A percentile compares a stretch with the other conserved stretches of the same genome.
Conservation (phyloP, 208 protist genomes). For the Baffinella frigidus region DNA sequence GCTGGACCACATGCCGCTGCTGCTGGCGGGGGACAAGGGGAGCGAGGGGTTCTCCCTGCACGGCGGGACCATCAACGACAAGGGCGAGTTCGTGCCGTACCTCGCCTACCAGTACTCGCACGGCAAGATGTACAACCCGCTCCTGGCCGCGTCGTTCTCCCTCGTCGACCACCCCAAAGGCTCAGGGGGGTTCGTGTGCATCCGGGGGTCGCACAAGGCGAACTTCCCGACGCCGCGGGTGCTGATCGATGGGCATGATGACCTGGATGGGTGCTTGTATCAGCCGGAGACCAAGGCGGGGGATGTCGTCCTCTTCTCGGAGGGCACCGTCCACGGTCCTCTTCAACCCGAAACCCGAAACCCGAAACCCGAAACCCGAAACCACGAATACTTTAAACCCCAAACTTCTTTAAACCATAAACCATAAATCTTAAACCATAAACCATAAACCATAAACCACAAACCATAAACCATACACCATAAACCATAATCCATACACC, state of each 20-base stretch:
- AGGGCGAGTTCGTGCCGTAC: slow-evolving; percentile 9
- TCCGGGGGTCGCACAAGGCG: slow-evolving; percentile 22
- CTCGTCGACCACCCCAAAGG: not conserved
- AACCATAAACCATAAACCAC: no score
- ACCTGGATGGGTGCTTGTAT: not conserved
- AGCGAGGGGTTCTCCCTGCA: slow-evolving; percentile 10
- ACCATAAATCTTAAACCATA: no score
- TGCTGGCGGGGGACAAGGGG: slow-evolving; percentile 20
- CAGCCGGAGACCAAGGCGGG: slow-evolving; percentile 15
- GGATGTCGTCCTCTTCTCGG: slow-evolving; percentile 65
- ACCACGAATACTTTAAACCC: no score
- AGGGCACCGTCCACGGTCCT: slow-evolving; percentile 68
- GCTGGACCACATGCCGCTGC: slow-evolving; percentile 63
- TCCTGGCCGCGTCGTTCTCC: not conserved
- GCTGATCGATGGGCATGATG: not conserved
- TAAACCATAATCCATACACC: no score
- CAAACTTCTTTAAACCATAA: no score
- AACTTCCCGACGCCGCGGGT: not conserved
- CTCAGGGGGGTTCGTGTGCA: slow-evolving; percentile 5
- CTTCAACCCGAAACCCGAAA: not conserved
- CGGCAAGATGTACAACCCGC: slow-evolving; percentile 28
- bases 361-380: not conserved
- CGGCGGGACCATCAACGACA: not conserved
- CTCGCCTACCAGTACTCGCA: slow-evolving; percentile 32
- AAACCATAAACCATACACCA: no score